Percentiles rank a stretch among this genome's conserved stretches.
Conservation (phyloP, 257 asterid genomes). For the Solanum neorickii region DNA sequence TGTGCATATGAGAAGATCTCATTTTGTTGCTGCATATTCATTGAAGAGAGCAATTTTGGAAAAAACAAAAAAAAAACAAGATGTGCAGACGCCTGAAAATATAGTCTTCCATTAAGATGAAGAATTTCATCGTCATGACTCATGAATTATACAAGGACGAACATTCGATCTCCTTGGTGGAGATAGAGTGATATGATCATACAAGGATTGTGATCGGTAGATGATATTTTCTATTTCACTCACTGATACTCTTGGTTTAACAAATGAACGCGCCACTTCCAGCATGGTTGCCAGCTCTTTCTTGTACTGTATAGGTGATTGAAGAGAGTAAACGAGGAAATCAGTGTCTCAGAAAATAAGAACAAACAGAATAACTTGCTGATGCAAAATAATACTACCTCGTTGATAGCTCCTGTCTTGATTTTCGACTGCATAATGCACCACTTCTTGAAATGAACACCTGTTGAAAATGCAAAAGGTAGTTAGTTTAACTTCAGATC, state of each 20-base stretch:
- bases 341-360: not conserved
- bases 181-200: slow-evolving; percentile 26
- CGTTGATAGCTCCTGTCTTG: slow-evolving; percentile 53
- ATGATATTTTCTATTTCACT: slow-evolving; percentile 15
- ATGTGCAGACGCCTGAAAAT: not conserved
- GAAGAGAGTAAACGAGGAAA: not conserved
- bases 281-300: slow-evolving; percentile 61
- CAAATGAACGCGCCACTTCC: slow-evolving; percentile 59
- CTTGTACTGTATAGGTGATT: slow-evolving; percentile 46
- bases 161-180: slow-evolving; percentile 31
- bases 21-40: not conserved
- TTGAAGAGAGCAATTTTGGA: not conserved
- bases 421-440: slow-evolving; percentile 83
- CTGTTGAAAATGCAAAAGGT: slow-evolving; percentile 19
- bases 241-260: slow-evolving; percentile 30
- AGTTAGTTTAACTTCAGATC: not conserved
- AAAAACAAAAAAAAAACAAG: not conserved
- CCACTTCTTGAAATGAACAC: slow-evolving; percentile 90
- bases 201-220: not conserved
- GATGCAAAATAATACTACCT: slow-evolving; percentile 32
- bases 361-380: not conserved
- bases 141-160: slow-evolving; percentile 13
- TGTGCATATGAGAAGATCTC: not conserved
- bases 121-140: not conserved
- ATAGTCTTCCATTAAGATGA: not conserved